Base-by-base conservation (phyloP, 129 eudicot genomes). In the Mikania micrantha region DNA sequence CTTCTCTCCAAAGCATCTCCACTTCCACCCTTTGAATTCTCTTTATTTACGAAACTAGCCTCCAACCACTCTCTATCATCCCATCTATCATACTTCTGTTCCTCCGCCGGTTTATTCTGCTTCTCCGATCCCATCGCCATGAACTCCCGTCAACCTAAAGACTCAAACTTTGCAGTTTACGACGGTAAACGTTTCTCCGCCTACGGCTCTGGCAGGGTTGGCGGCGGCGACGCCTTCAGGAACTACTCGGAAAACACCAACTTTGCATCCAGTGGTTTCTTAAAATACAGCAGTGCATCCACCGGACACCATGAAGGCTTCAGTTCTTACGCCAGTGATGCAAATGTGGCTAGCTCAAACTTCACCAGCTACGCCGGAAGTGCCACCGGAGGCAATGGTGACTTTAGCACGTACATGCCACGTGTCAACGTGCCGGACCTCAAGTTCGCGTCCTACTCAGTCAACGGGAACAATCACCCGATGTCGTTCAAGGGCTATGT, bases 1-100 rank as follows among this genome's bases (percentile, higher is more conserved):
- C 84, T 92, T 9, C 70, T 92, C 45, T 79, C 91, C n/a, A 91
- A 91, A 73, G 86, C 88, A 31, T 91, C 98, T 8, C 95, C 98
- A 6, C 88, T 91, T 20, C 45, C 82, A 27, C 72, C 90, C 17
- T 76, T 80, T 0, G 77, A 91, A 11, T 53, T 79, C 15, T 83
- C 91, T 0, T 58, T 79, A 12, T 86, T 79, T 45, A 49, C 96
- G 11, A 78, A 85, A 56, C 88, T 88, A 58, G 90, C 87, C 24
- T 38, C 91, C 45, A 65, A 77, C 32, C 77, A 81, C 7, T 9
- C 79, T 4, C 91, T 88, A 54, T 77, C 89, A 12, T 70, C 85
- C 20, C 94, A 78, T 28, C 82, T 88, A 50, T 7, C 88, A 17
- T 41, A 91, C 77, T 91, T 91, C 73, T 91, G 98, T 69, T 41